phyloP scores from a whole-genome alignment of 495 filamentous ascomycete species.

The Cenococcum geophilum region DNA sequence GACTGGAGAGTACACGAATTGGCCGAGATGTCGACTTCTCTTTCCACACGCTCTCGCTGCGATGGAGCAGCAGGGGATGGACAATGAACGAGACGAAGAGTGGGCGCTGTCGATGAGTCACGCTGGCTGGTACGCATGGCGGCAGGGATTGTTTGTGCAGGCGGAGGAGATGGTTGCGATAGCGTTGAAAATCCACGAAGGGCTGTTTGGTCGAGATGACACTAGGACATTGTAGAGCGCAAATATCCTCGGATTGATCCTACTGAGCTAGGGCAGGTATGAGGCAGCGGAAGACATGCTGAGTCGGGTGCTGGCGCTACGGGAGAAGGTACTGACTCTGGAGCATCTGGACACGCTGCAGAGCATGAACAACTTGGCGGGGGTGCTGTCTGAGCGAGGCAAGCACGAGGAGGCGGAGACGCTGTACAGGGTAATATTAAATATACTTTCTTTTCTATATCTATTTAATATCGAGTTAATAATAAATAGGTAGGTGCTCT shows the following conservation, averaged over 20 bases:
- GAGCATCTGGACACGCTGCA: conserved; percentile 10
- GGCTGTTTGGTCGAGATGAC: background rate
- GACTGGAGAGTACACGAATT: conserved; percentile 10
- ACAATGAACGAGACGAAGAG: background rate
- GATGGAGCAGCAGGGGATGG: background rate
- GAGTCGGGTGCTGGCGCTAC: background rate
- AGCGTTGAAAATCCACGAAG: background rate
- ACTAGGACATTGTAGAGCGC: background rate
- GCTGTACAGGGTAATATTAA: background rate
- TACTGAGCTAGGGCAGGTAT: background rate
- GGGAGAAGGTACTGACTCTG: background rate
- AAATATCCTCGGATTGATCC: background rate
- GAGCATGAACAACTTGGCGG: conserved; percentile 2
- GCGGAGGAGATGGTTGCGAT: background rate
- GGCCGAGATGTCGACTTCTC: background rate
- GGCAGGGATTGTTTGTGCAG: background rate
- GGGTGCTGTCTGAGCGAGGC: background rate
- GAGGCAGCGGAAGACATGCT: conserved; percentile 5
- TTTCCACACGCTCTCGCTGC: background rate
- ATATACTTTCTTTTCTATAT: too few relatives aligned
- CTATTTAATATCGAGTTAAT: too few relatives aligned
- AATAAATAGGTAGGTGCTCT: too few relatives aligned
- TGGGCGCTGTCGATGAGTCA: background rate
- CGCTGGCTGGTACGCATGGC: background rate
- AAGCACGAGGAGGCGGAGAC: background rate